Evolutionary conservation across 352 stramenopile genomes (phyloP), one percentile per base, ranked within the genome.

Genomic region (Pythium utonaiense): DNA sequence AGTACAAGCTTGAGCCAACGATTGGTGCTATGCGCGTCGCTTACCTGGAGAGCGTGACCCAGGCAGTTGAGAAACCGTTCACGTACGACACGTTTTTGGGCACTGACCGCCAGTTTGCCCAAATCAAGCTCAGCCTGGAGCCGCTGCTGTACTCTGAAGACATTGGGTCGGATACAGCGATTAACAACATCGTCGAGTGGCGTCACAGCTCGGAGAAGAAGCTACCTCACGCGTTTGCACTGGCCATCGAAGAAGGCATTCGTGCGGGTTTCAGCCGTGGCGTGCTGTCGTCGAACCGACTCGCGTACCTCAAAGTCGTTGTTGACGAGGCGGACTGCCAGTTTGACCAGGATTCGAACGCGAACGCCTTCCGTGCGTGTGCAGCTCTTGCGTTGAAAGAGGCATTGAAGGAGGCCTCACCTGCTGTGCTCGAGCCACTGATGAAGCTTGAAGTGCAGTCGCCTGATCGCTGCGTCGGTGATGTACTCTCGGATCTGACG

Each of bases 21-120:
- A 81, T 91, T 28, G 92, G 93, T 40, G 81, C 84, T 31, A 95
- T 96, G 65, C 82, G 82, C 31, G 93, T 98, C 21, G 83, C 91
- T 25, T 98, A 97, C 55, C 70, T 95, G 52, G 95, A 98, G 71
- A 96, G 79, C 21, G 69, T 97, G 52, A 72, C 67, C 19, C 62
- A 67, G 25, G 34, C 58, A 2, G 55, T 71, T n/a, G 71, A 70
- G 12, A 48, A 75, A 13, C 42, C 56, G 21, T 89, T 88, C 54
- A 71, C 69, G 14, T 74, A 90, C 66, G 80, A 88, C 60, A 81
- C 77, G 49, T 72, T 88, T 70, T 70, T 89, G 2, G 78, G 82
- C 40, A 86, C 77, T 3, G 80, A 90, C 56, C 80, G 81, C 13
- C 81, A 93, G 68, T 91, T 83, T 68, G 80, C 83, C 1, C 79